These are phyloP conservation scores for Candida silvicultrix DNA, from an alignment of 805 yeast genomes.

Conservation along the genomic window DNA sequence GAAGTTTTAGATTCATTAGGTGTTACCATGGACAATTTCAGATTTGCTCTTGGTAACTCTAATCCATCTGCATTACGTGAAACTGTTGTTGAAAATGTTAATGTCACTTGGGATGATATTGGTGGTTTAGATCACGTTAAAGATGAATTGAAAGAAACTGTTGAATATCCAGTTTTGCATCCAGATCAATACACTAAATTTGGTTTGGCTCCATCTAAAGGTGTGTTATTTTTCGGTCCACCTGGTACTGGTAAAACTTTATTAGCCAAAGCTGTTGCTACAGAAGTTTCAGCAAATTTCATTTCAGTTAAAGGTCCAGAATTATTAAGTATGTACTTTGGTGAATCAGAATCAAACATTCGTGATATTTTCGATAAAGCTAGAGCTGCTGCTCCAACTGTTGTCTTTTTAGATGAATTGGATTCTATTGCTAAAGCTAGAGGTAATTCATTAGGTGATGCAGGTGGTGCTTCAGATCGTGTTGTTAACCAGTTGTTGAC, in stretches of 20 bases:
- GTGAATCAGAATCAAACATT: slow-evolving; percentile 96
- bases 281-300: slow-evolving; percentile 97
- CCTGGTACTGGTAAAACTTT: slow-evolving; percentile 99
- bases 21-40: slow-evolving; percentile 98
- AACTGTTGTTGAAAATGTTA: slow-evolving; percentile 97
- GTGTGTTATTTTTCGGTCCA: slow-evolving; percentile 98
- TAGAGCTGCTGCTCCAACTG: slow-evolving; percentile 99
- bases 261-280: slow-evolving; percentile 98
- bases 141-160: slow-evolving; percentile 96
- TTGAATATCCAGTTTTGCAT: slow-evolving; percentile 96
- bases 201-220: slow-evolving; percentile 96
- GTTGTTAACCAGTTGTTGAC: slow-evolving; percentile 94
- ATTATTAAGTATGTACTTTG: slow-evolving; percentile 96
- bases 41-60: slow-evolving; percentile 95
- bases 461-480: slow-evolving; percentile 95
- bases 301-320: slow-evolving; percentile 97
- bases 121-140: slow-evolving; percentile 97
- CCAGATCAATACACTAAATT: slow-evolving; percentile 98
- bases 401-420: slow-evolving; percentile 95
- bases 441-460: slow-evolving; percentile 88
- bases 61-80: slow-evolving; percentile 99
- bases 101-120: slow-evolving; percentile 98
- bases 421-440: slow-evolving; percentile 97
- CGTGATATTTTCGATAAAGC: slow-evolving; percentile 98
- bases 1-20: slow-evolving; percentile 94